Percentiles rank a stretch among this genome's conserved stretches.
Conservation (phyloP, 371 early-diverging fungal genomes). For the Mortierella sp. region DNA sequence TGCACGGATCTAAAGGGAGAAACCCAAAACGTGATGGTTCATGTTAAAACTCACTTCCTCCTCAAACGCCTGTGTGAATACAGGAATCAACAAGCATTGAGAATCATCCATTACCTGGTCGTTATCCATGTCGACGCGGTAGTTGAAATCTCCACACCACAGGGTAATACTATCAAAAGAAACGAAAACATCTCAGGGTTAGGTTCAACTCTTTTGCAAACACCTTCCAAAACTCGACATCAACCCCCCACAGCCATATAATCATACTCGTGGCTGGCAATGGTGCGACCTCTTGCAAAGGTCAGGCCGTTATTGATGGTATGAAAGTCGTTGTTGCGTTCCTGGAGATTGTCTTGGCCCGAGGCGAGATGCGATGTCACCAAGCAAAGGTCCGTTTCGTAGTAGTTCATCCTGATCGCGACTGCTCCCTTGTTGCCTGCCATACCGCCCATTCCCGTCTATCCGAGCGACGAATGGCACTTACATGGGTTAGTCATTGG, state of each 20-base stretch:
- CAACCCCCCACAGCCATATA: background rate
- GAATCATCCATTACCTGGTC: conserved; percentile 68
- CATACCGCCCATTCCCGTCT: conserved; percentile 87
- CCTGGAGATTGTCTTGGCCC: conserved; percentile 85
- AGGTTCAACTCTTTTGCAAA: background rate
- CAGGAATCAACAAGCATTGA: too few relatives aligned
- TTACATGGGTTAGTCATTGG: background rate
- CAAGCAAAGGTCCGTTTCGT: conserved; percentile 91
- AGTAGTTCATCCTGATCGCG: conserved; percentile 86
- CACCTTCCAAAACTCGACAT: background rate
- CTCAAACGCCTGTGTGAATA: too few relatives aligned
- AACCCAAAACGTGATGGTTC: background rate
- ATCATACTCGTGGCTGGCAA: conserved; percentile 83
- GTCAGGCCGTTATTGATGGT: conserved; percentile 82
- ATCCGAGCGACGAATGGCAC: background rate
- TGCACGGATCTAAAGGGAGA: conserved; percentile 13
- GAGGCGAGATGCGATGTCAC: conserved; percentile 96
- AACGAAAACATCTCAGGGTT: background rate
- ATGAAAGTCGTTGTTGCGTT: conserved; percentile 89
- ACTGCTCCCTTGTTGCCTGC: conserved; percentile 94
- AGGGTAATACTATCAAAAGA: conserved; percentile 72
- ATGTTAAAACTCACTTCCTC: too few relatives aligned
- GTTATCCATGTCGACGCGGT: conserved; percentile 81
- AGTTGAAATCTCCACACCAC: conserved; percentile 95
- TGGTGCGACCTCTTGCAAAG: conserved; percentile 78